Conservation (phyloP, 169 alveolate genomes). For the Eimeria acervulina region DNA sequence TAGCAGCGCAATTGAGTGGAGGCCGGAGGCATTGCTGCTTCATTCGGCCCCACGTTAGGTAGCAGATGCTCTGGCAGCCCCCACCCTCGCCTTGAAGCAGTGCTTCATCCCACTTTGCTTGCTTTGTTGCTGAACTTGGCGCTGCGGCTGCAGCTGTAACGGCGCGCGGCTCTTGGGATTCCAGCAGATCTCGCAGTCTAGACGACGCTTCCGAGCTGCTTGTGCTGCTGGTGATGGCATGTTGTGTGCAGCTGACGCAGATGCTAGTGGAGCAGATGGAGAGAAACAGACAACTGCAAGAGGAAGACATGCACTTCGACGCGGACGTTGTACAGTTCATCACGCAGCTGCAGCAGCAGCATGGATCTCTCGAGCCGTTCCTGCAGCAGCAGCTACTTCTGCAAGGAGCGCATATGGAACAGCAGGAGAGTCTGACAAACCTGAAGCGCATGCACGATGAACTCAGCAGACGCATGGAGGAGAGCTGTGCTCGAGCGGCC, state of each 20-base stretch:
- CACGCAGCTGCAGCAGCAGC: constrained; percentile 74
- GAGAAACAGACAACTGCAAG: constrained; percentile 59
- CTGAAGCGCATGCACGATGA: constrained; percentile 67
- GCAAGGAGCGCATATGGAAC: constrained; percentile 25
- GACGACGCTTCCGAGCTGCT: background rate
- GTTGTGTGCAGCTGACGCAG: constrained; percentile 73
- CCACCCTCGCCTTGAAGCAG: background rate
- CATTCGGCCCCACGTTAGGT: background rate
- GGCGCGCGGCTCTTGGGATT: background rate
- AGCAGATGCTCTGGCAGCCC: background rate
- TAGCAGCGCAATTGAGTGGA: background rate
- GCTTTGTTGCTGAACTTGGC: background rate
- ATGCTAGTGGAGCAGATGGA: constrained; percentile 67
- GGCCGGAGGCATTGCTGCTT: background rate
- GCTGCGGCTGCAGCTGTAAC: background rate
- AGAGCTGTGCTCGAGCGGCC: constrained; percentile 63
- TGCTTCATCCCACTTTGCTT: background rate
- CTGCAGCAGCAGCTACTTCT: constrained; percentile 70
- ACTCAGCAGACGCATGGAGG: constrained; percentile 57
- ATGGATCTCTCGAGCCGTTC: constrained; percentile 64
- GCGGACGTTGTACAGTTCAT: constrained; percentile 65
- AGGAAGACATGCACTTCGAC: constrained; percentile 74
- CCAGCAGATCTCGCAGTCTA: background rate
- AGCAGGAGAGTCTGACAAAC: constrained; percentile 39
- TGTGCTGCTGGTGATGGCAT: background rate